These are phyloP conservation scores for Rhizophora mangle DNA, from an alignment of 345 rosid genomes.

Conservation along the genomic window DNA sequence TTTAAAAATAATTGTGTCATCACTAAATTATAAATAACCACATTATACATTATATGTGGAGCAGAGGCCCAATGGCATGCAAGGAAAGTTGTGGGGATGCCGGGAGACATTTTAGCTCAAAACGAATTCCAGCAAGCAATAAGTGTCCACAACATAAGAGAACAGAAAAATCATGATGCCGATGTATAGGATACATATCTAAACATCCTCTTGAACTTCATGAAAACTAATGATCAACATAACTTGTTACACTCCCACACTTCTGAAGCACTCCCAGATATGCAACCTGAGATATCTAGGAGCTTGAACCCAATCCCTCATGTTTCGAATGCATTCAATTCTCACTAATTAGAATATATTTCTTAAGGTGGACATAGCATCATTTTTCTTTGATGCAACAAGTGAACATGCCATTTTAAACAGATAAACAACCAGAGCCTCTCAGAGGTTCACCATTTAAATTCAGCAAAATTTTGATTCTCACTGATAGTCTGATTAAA, in stretches of 20 bases:
- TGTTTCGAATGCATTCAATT: conserved; percentile 4
- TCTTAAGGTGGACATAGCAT: no score
- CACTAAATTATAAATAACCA: no score
- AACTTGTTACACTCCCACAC: background rate
- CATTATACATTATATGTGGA: no score
- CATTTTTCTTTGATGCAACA: background rate
- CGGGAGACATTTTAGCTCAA: no score
- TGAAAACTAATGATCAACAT: background rate
- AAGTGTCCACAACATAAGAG: background rate
- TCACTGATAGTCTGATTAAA: no score
- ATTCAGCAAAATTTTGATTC: no score
- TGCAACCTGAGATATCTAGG: background rate
- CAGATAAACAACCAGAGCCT: background rate
- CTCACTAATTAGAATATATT: background rate
- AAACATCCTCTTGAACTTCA: background rate
- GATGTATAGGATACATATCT: background rate
- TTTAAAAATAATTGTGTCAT: no score
- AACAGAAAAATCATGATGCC: background rate
- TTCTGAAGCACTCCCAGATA: background rate
- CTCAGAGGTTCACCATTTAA: no score
- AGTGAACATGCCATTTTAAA: background rate
- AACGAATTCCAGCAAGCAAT: background rate
- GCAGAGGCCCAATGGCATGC: no score
- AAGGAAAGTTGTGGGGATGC: no score
- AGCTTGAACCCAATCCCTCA: background rate